Percentiles rank a stretch among this genome's conserved stretches.
Evolutionary conservation across 495 filamentous ascomycete genomes (phyloP).

Genomic region (Penicillium manginii): DNA sequence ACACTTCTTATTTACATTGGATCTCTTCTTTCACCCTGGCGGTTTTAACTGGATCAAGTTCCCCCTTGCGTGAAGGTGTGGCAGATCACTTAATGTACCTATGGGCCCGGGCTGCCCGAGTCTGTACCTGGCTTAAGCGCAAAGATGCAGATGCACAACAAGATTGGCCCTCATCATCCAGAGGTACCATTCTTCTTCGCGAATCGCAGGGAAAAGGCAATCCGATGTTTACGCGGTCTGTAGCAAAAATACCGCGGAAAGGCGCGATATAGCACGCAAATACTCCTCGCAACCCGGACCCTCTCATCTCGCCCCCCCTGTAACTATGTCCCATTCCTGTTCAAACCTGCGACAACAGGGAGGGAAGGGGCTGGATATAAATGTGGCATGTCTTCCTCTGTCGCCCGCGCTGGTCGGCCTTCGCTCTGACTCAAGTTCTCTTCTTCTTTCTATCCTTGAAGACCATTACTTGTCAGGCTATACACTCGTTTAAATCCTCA

Average conservation of each 20-base stretch:
- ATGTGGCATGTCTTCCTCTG: conserved; percentile 9
- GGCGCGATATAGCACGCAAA: neutral
- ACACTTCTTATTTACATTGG: neutral
- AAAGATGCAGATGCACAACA: neutral
- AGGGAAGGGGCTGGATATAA: conserved; percentile 23
- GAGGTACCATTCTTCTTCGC: neutral
- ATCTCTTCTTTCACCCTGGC: neutral
- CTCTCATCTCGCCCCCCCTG: conserved; percentile 9
- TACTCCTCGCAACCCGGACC: neutral
- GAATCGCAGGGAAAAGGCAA: neutral
- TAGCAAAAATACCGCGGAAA: conserved; percentile 9
- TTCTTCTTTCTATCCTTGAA: conserved; percentile 11
- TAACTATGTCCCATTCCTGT: conserved; percentile 1
- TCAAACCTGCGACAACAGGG: neutral
- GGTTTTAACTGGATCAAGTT: neutral
- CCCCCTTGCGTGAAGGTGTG: conserved; percentile 13
- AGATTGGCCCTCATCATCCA: neutral
- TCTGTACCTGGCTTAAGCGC: neutral
- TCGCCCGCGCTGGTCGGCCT: neutral
- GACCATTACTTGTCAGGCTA: neutral
- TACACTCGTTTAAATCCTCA: conserved; percentile 17
- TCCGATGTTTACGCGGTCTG: neutral
- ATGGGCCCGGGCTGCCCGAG: neutral
- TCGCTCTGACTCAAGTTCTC: neutral
- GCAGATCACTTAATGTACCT: neutral